Base-by-base conservation (phyloP, 441 rosid genomes). In the Syzygium malaccense region DNA sequence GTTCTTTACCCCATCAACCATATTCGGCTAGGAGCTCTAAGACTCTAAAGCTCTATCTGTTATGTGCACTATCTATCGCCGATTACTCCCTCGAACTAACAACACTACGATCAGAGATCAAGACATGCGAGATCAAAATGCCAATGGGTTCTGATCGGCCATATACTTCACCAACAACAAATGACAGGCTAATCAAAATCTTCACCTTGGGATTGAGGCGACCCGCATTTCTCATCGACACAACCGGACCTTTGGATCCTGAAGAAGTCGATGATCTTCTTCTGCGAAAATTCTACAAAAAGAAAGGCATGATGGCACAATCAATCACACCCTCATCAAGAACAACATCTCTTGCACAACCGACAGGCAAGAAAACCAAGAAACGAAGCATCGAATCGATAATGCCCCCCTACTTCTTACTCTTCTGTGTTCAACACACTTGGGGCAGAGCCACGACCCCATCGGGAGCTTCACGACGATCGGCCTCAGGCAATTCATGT, bases 401-500 rank as follows among this genome's bases (percentile, higher is more conserved):
- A 49, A 86, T 85, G 60, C 75, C 54, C 93, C 93, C 97, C 94
- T 95, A 96, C 99, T 95, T 97, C 96, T 92, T 92, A 93, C 96
- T 93, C 94, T 96, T 92, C 95, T 91, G 87, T 93, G 94, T 89
- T 94, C 89, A 83, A 96, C 93, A 90, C 99, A 95, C 89, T 89
- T 92, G 85, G 91, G 92, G 91, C 99, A 97, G 54, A 95, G 89
- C 99, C 99, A 96, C 55, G 99, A 89, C 86, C 99, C 99, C 85
- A 93, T 92, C 32, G 98, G 99, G 86, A 97, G 94, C 88, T 96
- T 93, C 85, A 86, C 98, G 33, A 97, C 95, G 84, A 97, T 97
- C 60, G 99, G 99, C 87, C 98, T 89, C 89, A 96, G 91, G 89
- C 99, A 96, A 88, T 94, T 95, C 97, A 96, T 94, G 89, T 97